Percentiles rank a stretch among this genome's conserved stretches.
Conservation (phyloP, 495 filamentous ascomycete genomes). For the Penicillium tannophilum region DNA sequence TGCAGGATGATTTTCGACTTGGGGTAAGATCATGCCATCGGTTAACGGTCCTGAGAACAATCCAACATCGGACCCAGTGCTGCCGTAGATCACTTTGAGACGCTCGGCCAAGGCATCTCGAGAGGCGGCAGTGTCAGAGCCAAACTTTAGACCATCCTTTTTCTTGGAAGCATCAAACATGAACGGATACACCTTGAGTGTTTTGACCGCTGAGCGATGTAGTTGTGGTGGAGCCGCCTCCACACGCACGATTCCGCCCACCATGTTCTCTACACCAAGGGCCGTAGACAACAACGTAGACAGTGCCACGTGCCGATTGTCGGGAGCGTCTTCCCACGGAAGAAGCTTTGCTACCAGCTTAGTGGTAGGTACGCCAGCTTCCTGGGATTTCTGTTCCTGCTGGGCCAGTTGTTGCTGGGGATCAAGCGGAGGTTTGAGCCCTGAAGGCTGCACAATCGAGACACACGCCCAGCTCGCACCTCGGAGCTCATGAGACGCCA, state of each 20-base stretch:
- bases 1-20: slow-evolving; percentile 37
- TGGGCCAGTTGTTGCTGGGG: slow-evolving; percentile 69
- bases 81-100: slow-evolving; percentile 51
- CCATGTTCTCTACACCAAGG: slow-evolving; percentile 68
- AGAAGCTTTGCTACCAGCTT: slow-evolving; percentile 76
- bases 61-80: slow-evolving; percentile 44
- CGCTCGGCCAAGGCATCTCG: slow-evolving; percentile 64
- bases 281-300: slow-evolving; percentile 73
- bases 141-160: slow-evolving; percentile 76
- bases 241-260: slow-evolving; percentile 85
- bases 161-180: slow-evolving; percentile 52
- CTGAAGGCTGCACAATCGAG: slow-evolving; percentile 77
- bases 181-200: slow-evolving; percentile 80
- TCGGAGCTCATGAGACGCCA: slow-evolving; percentile 67
- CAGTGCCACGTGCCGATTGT: slow-evolving; percentile 72
- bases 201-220: slow-evolving; percentile 53
- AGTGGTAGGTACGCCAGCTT: slow-evolving; percentile 61
- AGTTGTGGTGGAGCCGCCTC: slow-evolving; percentile 69
- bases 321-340: slow-evolving; percentile 85
- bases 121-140: slow-evolving; percentile 79
- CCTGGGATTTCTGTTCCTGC: slow-evolving; percentile 53
- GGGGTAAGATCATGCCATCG: slow-evolving; percentile 76
- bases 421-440: slow-evolving; percentile 73
- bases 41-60: slow-evolving; percentile 86
- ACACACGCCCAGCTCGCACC: slow-evolving; percentile 73